phyloP scores from a whole-genome alignment of 495 filamentous ascomycete genomes.

The Penicillium dipodomyicola region DNA sequence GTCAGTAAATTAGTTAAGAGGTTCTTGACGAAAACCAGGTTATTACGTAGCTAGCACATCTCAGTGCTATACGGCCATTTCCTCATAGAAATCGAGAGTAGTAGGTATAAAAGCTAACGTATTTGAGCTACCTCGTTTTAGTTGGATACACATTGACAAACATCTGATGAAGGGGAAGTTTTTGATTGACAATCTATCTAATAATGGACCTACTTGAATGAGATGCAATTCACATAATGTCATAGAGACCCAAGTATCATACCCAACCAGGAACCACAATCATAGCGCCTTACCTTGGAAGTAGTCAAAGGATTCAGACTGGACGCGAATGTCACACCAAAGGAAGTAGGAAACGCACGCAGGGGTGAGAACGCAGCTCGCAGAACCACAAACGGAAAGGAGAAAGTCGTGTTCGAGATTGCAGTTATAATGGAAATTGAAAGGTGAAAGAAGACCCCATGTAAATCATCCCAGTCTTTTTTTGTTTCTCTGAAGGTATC shows the following conservation, averaged over 20 bases:
- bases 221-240: background rate
- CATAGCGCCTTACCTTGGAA: background rate
- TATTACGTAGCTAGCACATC: background rate
- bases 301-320: background rate
- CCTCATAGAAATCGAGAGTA: background rate
- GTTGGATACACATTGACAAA: background rate
- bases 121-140: background rate
- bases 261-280: background rate
- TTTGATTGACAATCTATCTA: conserved; percentile 1
- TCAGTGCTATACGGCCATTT: background rate
- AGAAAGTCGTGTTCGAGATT: background rate
- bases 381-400: background rate
- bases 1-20: too few species aligned
- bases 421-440: background rate
- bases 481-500: conserved; percentile 16
- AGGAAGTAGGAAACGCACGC: background rate
- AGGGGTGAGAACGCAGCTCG: background rate
- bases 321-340: background rate
- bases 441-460: conserved; percentile 1
- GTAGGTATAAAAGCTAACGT: background rate
- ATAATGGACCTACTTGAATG: background rate
- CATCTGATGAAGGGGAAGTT: background rate
- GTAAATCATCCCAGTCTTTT: conserved; percentile 13
- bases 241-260: background rate
- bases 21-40: background rate